A percentile compares a stretch with the other conserved stretches of the same genome.
Conservation (phyloP, 2,329 filamentous ascomycete genomes). For the Pseudogymnoascus sp. region DNA sequence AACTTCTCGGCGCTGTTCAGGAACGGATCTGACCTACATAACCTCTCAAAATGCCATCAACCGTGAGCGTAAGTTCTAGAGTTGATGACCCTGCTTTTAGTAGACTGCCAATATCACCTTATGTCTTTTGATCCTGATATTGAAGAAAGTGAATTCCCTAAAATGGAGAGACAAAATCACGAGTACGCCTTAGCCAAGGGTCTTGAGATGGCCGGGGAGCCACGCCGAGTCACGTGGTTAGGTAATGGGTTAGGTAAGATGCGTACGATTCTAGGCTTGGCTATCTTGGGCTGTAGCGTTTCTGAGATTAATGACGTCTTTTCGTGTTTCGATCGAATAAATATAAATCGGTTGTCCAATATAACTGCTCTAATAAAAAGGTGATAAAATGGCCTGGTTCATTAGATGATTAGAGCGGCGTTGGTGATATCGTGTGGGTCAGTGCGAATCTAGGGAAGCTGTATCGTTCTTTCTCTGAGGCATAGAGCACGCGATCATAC, state of each 20-base stretch:
- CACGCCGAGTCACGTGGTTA: background rate
- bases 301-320: slow-evolving; percentile 8
- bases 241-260: slow-evolving; percentile 7
- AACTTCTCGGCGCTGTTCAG: background rate
- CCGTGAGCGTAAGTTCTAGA: background rate
- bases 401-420: background rate
- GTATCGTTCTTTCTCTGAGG: background rate
- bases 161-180: background rate
- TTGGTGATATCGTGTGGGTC: background rate
- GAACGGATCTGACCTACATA: background rate
- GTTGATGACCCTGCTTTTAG: background rate
- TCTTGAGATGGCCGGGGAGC: background rate
- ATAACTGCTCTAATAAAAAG: slow-evolving; percentile 8
- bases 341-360: slow-evolving; percentile 3
- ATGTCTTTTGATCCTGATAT: background rate
- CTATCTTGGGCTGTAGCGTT: background rate
- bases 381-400: background rate
- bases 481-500: background rate
- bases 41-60: background rate
- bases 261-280: slow-evolving; percentile 1
- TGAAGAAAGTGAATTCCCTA: background rate
- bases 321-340: background rate
- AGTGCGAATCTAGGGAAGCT: background rate
- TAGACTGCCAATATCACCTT: slow-evolving; percentile 1
- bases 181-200: background rate